Evolutionary conservation across 345 rosid genomes (phyloP).

Genomic region (Eutrema japonicum): DNA sequence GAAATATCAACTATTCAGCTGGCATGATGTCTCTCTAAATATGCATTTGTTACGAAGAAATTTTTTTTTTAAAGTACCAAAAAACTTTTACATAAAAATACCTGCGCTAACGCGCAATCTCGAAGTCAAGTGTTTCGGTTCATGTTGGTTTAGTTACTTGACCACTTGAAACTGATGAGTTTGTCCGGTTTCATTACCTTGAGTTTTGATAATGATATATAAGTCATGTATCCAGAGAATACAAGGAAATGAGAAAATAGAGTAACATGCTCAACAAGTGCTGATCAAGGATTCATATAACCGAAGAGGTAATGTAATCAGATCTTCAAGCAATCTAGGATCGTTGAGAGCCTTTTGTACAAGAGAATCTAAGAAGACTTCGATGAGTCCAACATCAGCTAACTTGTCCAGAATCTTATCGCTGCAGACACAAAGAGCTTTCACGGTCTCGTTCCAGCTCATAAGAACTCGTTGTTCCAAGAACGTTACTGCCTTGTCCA

Average conservation of each 20-base stretch:
- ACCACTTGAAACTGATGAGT: too few relatives aligned
- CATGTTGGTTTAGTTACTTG: too few relatives aligned
- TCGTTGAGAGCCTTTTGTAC: slow-evolving; percentile 53
- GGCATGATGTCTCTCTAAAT: too few relatives aligned
- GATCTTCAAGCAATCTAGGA: slow-evolving; percentile 59
- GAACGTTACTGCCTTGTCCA: slow-evolving; percentile 51
- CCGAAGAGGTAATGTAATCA: slow-evolving; percentile 58
- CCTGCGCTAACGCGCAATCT: too few relatives aligned
- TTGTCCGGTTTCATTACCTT: too few relatives aligned
- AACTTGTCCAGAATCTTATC: slow-evolving; percentile 49
- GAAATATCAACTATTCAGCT: too few relatives aligned
- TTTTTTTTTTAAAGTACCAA: too few relatives aligned
- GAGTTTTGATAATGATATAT: background rate
- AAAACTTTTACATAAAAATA: too few relatives aligned
- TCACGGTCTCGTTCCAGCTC: slow-evolving; percentile 76
- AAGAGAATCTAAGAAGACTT: slow-evolving; percentile 65
- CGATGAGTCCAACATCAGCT: slow-evolving; percentile 51
- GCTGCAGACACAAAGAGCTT: slow-evolving; percentile 51
- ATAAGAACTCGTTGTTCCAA: slow-evolving; percentile 58
- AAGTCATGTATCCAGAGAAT: too few relatives aligned
- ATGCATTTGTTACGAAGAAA: too few relatives aligned
- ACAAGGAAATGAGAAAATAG: too few relatives aligned
- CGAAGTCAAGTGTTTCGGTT: too few relatives aligned
- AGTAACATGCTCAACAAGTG: background rate
- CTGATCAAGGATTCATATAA: slow-evolving; percentile 54